phyloP scores from a whole-genome alignment of 768 basidiomycete species.

The Pleurotus eryngii region DNA sequence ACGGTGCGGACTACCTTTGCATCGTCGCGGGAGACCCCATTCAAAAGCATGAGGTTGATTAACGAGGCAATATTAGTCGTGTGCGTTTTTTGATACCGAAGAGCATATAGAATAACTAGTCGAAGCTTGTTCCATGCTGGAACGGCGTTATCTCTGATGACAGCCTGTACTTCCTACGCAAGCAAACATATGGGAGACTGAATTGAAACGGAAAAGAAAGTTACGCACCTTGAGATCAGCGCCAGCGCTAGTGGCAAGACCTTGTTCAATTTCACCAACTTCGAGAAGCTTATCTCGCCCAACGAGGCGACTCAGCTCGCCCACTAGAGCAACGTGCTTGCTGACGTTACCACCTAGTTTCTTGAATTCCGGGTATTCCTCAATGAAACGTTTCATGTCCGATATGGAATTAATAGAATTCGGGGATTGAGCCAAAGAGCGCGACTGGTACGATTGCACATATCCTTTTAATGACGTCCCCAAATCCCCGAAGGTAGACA shows the following conservation, averaged over 20 bases:
- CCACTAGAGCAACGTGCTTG: constrained; percentile 96
- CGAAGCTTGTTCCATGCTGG: constrained; percentile 83
- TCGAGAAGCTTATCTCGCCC: constrained; percentile 82
- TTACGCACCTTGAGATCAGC: constrained; percentile 76
- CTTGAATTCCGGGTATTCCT: constrained; percentile 97
- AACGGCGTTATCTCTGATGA: constrained; percentile 65
- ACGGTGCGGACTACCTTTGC: constrained; percentile 46
- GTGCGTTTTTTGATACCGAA: constrained; percentile 91
- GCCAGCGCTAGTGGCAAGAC: constrained; percentile 87
- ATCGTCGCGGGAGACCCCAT: constrained; percentile 76
- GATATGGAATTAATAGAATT: constrained; percentile 87
- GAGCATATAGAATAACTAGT: constrained; percentile 85
- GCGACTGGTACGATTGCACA: constrained; percentile 88
- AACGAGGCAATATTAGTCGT: constrained; percentile 77
- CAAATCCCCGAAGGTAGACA: constrained; percentile 95
- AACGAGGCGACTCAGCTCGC: constrained; percentile 90
- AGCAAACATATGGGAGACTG: background rate
- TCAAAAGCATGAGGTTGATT: constrained; percentile 69
- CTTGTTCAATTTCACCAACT: constrained; percentile 94
- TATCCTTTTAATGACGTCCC: constrained; percentile 89
- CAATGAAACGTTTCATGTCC: constrained; percentile 97
- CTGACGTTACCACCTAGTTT: constrained; percentile 97
- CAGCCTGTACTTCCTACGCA: constrained; percentile 73
- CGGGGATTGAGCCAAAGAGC: constrained; percentile 71
- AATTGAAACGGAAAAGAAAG: background rate